These are phyloP conservation scores for Eleusine indica DNA, from an alignment of 176 grass and related monocot genomes.

Conservation along the genomic window DNA sequence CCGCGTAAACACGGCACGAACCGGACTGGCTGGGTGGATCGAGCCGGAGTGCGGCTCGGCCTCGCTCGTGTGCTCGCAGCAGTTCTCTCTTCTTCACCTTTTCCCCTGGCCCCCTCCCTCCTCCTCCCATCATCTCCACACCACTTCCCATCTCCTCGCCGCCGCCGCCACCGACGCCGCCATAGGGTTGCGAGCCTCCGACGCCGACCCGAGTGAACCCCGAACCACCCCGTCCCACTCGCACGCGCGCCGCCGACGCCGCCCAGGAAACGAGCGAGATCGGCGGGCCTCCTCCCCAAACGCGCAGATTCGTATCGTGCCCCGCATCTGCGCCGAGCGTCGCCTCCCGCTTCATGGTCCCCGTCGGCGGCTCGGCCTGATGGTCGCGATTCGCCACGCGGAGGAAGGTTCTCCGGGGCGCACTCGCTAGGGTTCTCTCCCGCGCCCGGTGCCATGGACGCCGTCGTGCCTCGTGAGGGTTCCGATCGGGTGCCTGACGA, in stretches of 20 bases:
- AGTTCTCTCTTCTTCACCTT: background rate
- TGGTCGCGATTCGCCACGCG: conserved; percentile 14
- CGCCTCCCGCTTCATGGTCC: background rate
- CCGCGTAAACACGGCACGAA: background rate
- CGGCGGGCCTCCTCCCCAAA: background rate
- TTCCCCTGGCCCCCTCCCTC: background rate
- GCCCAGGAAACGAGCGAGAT: background rate
- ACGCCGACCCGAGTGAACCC: background rate
- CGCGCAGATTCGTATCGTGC: conserved; percentile 33
- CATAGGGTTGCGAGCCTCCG: background rate
- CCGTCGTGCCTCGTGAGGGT: background rate
- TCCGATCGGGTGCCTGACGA: conserved; percentile 3
- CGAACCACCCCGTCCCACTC: background rate
- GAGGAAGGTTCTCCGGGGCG: too few species aligned
- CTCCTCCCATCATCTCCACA: background rate
- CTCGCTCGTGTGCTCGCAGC: background rate
- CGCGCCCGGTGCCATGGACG: too few species aligned
- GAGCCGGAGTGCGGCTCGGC: background rate
- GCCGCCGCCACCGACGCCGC: background rate
- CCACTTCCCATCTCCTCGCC: background rate
- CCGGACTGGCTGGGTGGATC: background rate
- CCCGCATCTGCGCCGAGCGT: background rate
- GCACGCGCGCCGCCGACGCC: background rate
- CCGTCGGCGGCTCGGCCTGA: background rate
- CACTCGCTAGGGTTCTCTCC: too few species aligned